Base-by-base conservation (phyloP, 1,284 basidiomycete genomes). In the Abortiporus biennis region DNA sequence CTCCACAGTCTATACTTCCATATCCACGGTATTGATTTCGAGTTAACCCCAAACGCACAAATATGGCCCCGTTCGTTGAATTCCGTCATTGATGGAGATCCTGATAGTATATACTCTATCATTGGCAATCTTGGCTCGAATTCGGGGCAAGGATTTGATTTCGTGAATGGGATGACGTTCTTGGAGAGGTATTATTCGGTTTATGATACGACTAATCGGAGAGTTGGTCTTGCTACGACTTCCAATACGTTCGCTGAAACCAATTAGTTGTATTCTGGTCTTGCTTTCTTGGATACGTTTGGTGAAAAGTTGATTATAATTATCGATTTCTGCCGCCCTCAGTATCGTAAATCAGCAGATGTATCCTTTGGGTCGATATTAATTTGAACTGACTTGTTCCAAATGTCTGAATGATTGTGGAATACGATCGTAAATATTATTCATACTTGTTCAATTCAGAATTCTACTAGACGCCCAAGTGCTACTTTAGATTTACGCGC, bases 141-240 rank as follows among this genome's bases (percentile, higher is more conserved):
- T 20, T 38, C 42, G 17, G 55, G 57, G 19, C 16, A 29, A 8
- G 58, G 59, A 9, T 38, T 59, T 20, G 57, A 57, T 48, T 62
- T 62, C 52, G 54, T 59, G 47, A 59, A 64, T 46, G 58, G 64
- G 23, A 49, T 52, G 45, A 39, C 49, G 20, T 63, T 58, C 38
- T 53, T 70, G 9, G 75, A 84, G 58, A 74, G 80, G 17, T 84
- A 75, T 69, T 83, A 81, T 62, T 67, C 69, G 15, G 76, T 81
- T 15, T 82, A 61, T 54, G 82, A 84, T 52, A 74, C 71, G 23
- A 59, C 64, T 31, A 73, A 74, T 58, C 30, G 37, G 5, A 62
- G 47, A 6, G 54, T 74, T 36, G 71, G 72, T 9, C 59, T 72
- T 34, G 71, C 72, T 3, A 61, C 47, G 17, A 74, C 71, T 1